A percentile compares a stretch with the other conserved stretches of the same genome.
These are phyloP conservation scores for Fusarium nygamai DNA, from an alignment of 2,329 filamentous ascomycete species.

Conservation along the genomic window DNA sequence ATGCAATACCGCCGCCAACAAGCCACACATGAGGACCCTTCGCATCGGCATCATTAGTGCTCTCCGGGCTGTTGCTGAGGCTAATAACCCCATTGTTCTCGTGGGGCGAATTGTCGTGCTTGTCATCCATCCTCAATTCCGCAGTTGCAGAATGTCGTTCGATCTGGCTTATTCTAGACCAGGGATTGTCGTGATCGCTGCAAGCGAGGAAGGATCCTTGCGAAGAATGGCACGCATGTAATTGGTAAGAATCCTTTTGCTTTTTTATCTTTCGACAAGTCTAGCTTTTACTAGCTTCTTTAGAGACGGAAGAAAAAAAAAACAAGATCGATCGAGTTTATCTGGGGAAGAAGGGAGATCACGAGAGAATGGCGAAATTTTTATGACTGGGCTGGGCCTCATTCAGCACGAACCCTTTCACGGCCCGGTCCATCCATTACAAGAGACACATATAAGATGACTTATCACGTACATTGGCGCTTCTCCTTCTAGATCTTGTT, in stretches of 20 bases:
- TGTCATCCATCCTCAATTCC: slow-evolving; percentile 17
- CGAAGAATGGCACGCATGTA: neutral
- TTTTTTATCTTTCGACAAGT: slow-evolving; percentile 10
- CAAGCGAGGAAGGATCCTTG: slow-evolving; percentile 26
- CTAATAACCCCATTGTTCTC: slow-evolving; percentile 5
- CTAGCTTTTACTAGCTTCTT: slow-evolving; percentile 12
- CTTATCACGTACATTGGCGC: neutral
- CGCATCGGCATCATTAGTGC: slow-evolving; percentile 20
- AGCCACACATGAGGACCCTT: slow-evolving; percentile 38
- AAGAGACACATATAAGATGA: slow-evolving; percentile 10
- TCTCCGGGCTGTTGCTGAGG: slow-evolving; percentile 23
- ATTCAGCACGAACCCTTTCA: slow-evolving; percentile 11
- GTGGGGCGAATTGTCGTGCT: neutral
- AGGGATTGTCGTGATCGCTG: slow-evolving; percentile 24
- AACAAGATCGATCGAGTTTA: neutral
- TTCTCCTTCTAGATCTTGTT: neutral
- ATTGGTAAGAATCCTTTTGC: slow-evolving; percentile 1
- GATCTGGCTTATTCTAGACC: slow-evolving; percentile 3
- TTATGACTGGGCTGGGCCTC: neutral
- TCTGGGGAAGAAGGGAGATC: neutral
- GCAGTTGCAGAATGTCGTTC: neutral
- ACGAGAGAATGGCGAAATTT: slow-evolving; percentile 14
- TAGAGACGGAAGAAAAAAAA: neutral
- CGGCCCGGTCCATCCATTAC: slow-evolving; percentile 26
- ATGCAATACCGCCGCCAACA: slow-evolving; percentile 42